These are phyloP conservation scores for Tausonia pullulans DNA, from an alignment of 1,284 basidiomycete genomes.

Conservation along the genomic window DNA sequence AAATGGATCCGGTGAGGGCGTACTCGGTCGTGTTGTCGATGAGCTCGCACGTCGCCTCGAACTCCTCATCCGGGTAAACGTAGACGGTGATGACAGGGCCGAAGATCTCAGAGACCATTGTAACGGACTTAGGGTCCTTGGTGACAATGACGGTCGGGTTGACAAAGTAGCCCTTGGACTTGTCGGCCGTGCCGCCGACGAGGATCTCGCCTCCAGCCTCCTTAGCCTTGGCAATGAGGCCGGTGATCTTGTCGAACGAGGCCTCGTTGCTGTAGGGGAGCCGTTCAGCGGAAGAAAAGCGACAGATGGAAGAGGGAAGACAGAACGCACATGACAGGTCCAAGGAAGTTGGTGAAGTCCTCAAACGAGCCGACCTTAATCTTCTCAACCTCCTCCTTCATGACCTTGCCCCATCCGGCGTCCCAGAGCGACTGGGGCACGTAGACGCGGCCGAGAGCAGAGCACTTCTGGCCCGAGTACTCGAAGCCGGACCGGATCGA, in stretches of 20 bases:
- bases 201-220: constrained; percentile 78
- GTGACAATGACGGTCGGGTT: constrained; percentile 91
- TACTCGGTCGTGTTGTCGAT: constrained; percentile 82
- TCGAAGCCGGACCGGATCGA: constrained; percentile 85
- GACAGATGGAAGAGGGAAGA: neutral
- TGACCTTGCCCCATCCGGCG: constrained; percentile 69
- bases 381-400: constrained; percentile 62
- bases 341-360: constrained; percentile 81
- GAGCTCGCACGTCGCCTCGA: constrained; percentile 68
- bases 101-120: constrained; percentile 29
- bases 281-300: neutral
- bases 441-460: constrained; percentile 83
- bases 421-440: constrained; percentile 81
- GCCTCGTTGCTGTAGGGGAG: constrained; percentile 42
- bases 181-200: constrained; percentile 72
- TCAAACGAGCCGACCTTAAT: constrained; percentile 73
- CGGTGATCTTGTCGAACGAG: constrained; percentile 78
- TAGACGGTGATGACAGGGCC: constrained; percentile 45
- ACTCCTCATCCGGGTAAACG: constrained; percentile 76
- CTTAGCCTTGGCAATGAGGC: constrained; percentile 81
- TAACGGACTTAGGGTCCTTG: constrained; percentile 79
- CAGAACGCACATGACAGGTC: constrained; percentile 74
- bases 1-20: constrained; percentile 82
- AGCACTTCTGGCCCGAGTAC: constrained; percentile 98
- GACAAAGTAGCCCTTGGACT: constrained; percentile 86